These are phyloP conservation scores for Phytophthora pini DNA, from an alignment of 352 stramenopile species.

Conservation along the genomic window DNA sequence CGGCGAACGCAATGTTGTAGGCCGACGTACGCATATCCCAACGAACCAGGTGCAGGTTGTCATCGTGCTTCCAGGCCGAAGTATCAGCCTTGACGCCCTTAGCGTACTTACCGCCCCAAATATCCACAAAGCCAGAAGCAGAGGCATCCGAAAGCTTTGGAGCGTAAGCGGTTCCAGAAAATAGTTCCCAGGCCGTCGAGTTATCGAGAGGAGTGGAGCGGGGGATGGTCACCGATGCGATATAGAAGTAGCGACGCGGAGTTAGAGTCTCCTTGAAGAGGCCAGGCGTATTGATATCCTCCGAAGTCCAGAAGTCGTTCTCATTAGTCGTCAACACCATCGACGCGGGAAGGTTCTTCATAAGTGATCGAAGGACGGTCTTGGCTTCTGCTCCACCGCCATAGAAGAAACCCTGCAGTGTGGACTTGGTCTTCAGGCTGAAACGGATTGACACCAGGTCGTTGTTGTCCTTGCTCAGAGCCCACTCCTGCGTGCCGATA, in stretches of 20 bases:
- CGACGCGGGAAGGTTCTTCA: constrained; percentile 21
- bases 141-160: constrained; percentile 24
- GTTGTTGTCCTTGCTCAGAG: constrained; percentile 27
- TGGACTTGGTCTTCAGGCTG: constrained; percentile 15
- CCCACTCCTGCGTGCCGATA: constrained; percentile 29
- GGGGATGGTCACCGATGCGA: constrained; percentile 35
- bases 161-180: constrained; percentile 21
- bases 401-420: constrained; percentile 30
- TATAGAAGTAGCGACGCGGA: constrained; percentile 35
- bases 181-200: constrained; percentile 23
- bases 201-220: constrained; percentile 17
- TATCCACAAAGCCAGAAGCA: constrained; percentile 24
- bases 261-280: constrained; percentile 22
- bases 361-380: constrained; percentile 14
- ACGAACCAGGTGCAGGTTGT: constrained; percentile 31
- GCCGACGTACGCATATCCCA: constrained; percentile 28
- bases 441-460: constrained; percentile 35
- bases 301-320: constrained; percentile 28
- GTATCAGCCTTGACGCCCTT: constrained; percentile 16
- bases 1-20: constrained; percentile 23
- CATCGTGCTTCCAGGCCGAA: constrained; percentile 36
- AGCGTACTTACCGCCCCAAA: constrained; percentile 24
- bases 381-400: constrained; percentile 3
- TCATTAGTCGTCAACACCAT: constrained; percentile 24
- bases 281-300: constrained; percentile 22